Percentiles rank a stretch among this genome's conserved stretches.
These are phyloP conservation scores for Myxozyma udenii DNA, from an alignment of 805 yeast species.

Conservation along the genomic window DNA sequence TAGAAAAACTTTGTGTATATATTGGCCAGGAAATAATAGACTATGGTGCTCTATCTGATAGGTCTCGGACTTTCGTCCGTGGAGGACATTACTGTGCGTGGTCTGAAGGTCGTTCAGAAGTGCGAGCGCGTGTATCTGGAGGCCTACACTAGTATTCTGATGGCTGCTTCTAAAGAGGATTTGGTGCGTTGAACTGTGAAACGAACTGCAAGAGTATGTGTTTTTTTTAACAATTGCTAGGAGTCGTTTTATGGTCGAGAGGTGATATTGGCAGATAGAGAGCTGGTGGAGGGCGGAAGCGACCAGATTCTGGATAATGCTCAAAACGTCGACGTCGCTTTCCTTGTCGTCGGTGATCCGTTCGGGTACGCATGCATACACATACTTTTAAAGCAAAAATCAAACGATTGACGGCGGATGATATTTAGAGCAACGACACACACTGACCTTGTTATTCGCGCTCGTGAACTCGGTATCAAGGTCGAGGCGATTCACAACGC, in stretches of 20 bases:
- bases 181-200: conserved; percentile 37
- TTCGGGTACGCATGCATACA: conserved; percentile 53
- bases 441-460: conserved; percentile 88
- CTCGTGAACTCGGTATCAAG: conserved; percentile 74
- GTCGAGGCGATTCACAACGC: conserved; percentile 91
- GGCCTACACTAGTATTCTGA: conserved; percentile 90
- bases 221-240: background rate
- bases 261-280: conserved; percentile 88
- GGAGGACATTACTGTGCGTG: conserved; percentile 90
- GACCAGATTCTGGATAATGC: conserved; percentile 79
- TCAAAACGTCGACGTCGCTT: conserved; percentile 79
- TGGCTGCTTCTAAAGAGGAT: conserved; percentile 79
- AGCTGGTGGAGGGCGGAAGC: conserved; percentile 84
- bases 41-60: conserved; percentile 75
- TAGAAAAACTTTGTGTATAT: background rate
- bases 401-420: background rate
- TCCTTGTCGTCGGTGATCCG: conserved; percentile 94
- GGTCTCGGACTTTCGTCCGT: conserved; percentile 90
- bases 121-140: conserved; percentile 92
- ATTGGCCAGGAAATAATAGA: no score
- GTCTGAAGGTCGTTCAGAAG: conserved; percentile 74
- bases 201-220: background rate
- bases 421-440: conserved; percentile 76
- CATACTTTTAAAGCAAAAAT: background rate
- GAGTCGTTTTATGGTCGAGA: conserved; percentile 84